phyloP scores from a whole-genome alignment of 1,139 yeast genomes.

The Blastobotrys proliferans region DNA sequence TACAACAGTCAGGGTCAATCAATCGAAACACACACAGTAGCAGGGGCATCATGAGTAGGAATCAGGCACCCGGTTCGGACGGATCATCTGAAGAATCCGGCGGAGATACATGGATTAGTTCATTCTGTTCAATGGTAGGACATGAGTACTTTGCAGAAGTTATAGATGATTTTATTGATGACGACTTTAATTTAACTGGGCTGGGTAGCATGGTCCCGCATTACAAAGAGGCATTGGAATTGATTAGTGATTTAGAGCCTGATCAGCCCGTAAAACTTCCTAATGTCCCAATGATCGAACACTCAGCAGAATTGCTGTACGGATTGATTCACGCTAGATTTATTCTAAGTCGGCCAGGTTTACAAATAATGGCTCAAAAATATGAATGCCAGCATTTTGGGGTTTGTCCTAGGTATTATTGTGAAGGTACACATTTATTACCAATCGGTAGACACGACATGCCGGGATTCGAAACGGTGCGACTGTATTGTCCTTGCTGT shows the following conservation, averaged over 20 bases:
- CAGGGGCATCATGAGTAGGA: too few species aligned
- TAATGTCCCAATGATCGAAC: constrained; percentile 73
- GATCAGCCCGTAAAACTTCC: constrained; percentile 57
- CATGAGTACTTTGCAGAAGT: constrained; percentile 94
- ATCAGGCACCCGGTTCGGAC: constrained; percentile 2
- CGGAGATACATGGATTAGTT: constrained; percentile 72
- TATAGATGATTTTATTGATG: constrained; percentile 89
- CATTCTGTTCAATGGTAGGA: constrained; percentile 81
- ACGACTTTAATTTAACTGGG: constrained; percentile 93
- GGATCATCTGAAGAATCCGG: constrained; percentile 23
- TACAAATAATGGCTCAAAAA: constrained; percentile 93
- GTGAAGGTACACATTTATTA: constrained; percentile 87
- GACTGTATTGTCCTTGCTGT: constrained; percentile 93
- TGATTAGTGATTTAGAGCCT: constrained; percentile 85
- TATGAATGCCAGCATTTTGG: constrained; percentile 90
- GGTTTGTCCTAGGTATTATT: constrained; percentile 81
- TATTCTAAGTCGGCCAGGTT: constrained; percentile 83
- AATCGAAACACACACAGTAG: too few species aligned
- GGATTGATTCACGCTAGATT: constrained; percentile 93
- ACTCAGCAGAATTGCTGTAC: constrained; percentile 84
- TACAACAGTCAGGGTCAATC: too few species aligned
- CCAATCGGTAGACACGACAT: constrained; percentile 92
- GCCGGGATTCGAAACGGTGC: constrained; percentile 87
- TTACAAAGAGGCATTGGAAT: constrained; percentile 86
- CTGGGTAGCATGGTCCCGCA: constrained; percentile 80